Evolutionary conservation across 805 yeast genomes (phyloP).

Genomic region (Kodamaea neixiangensis): DNA sequence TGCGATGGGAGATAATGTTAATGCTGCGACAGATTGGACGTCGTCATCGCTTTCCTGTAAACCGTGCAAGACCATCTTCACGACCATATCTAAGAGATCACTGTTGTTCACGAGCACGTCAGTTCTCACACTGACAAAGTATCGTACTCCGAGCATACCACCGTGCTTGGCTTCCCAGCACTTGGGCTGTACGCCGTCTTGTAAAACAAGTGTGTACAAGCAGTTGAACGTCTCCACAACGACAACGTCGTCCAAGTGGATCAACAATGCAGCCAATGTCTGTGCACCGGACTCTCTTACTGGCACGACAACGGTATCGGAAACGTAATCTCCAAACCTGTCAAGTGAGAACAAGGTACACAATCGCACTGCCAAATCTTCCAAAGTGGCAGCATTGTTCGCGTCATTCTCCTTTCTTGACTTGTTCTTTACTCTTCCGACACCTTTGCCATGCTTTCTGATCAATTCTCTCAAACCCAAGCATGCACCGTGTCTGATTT

Average conservation of each 20-base stretch:
- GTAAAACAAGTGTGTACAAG: slow-evolving; percentile 69
- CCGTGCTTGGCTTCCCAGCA: slow-evolving; percentile 99
- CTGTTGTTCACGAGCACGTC: slow-evolving; percentile 67
- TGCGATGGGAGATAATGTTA: slow-evolving; percentile 88
- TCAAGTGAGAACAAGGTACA: slow-evolving; percentile 89
- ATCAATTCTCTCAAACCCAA: slow-evolving; percentile 87
- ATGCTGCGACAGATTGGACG: slow-evolving; percentile 95
- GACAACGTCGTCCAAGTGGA: slow-evolving; percentile 64
- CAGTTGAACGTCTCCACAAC: slow-evolving; percentile 65
- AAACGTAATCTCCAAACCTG: slow-evolving; percentile 94
- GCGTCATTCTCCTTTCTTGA: slow-evolving; percentile 59
- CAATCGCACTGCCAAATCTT: slow-evolving; percentile 83
- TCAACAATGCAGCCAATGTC: slow-evolving; percentile 81
- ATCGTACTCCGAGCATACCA: slow-evolving; percentile 90
- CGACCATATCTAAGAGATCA: slow-evolving; percentile 65
- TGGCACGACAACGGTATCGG: slow-evolving; percentile 98
- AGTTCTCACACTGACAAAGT: slow-evolving; percentile 86
- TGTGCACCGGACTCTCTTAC: slow-evolving; percentile 97
- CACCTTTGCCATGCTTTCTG: slow-evolving; percentile 78
- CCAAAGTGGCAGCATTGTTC: slow-evolving; percentile 69
- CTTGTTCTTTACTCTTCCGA: slow-evolving; percentile 76
- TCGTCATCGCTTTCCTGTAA: slow-evolving; percentile 81
- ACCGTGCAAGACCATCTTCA: slow-evolving; percentile 85
- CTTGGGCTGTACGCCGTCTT: slow-evolving; percentile 51
- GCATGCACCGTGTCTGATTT: slow-evolving; percentile 92